Evolutionary conservation across 2,329 filamentous ascomycete species (phyloP).

Genomic region (Claviceps sp.): DNA sequence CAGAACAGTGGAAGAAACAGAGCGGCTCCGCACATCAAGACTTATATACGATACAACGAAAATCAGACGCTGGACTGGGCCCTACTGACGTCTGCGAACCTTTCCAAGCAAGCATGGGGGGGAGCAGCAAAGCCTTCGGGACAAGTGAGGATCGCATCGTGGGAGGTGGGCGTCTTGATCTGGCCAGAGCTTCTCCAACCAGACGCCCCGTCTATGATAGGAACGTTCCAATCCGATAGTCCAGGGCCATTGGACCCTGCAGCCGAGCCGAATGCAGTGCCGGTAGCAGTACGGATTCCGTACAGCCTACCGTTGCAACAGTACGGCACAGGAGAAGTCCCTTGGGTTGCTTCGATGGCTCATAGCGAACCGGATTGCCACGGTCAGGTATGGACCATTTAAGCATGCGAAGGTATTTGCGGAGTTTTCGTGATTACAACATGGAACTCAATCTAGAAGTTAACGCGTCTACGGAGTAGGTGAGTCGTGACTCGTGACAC

Average conservation of each 20-base stretch:
- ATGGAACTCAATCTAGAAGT: too few species aligned
- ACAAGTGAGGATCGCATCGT: conserved; percentile 62
- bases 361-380: conserved; percentile 51
- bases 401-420: not conserved
- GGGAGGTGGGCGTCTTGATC: conserved; percentile 70
- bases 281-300: conserved; percentile 66
- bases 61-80: conserved; percentile 61
- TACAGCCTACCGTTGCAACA: conserved; percentile 62
- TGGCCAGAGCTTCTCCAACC: conserved; percentile 53
- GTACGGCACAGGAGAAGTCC: conserved; percentile 50
- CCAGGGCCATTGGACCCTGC: conserved; percentile 21
- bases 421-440: too few species aligned
- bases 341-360: conserved; percentile 59
- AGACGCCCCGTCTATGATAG: conserved; percentile 44
- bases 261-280: conserved; percentile 14
- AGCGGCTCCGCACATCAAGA: conserved; percentile 82
- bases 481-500: too few species aligned
- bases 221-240: conserved; percentile 50
- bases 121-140: conserved; percentile 41
- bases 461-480: too few species aligned
- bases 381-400: conserved; percentile 26
- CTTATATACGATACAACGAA: conserved; percentile 57
- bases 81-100: conserved; percentile 76
- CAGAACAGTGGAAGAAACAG: conserved; percentile 46
- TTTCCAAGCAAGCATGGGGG: conserved; percentile 85